A percentile compares a stretch with the other conserved stretches of the same genome.
These are phyloP conservation scores for Lachnellula suecica DNA, from an alignment of 2,329 filamentous ascomycete genomes.

Conservation along the genomic window DNA sequence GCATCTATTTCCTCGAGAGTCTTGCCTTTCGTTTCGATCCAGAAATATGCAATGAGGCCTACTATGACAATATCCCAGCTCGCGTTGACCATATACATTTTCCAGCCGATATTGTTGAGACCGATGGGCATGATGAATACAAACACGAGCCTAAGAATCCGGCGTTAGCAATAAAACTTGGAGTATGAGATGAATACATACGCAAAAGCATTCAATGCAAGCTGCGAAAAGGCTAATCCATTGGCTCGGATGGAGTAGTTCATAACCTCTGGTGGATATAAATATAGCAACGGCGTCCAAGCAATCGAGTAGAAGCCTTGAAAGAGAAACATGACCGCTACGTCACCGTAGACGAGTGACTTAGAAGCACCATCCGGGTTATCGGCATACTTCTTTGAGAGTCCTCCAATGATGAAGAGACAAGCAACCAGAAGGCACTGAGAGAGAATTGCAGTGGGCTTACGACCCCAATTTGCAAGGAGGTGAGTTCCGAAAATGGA, in stretches of 20 bases:
- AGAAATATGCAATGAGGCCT: conserved; percentile 30
- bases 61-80: conserved; percentile 17
- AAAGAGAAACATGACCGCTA: conserved; percentile 51
- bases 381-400: conserved; percentile 40
- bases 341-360: conserved; percentile 39
- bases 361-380: conserved; percentile 14
- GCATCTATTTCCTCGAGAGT: conserved; percentile 39
- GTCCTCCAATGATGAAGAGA: conserved; percentile 50
- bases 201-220: conserved; percentile 32
- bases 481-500: conserved; percentile 43
- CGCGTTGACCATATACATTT: conserved; percentile 46
- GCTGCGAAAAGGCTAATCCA: conserved; percentile 40
- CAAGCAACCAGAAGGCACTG: conserved; percentile 39
- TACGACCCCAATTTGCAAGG: conserved; percentile 43
- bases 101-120: conserved; percentile 43
- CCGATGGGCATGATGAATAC: conserved; percentile 44
- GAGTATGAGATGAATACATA: conserved; percentile 1
- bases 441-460: conserved; percentile 42
- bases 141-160: conserved; percentile 36
- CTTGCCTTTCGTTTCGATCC: conserved; percentile 40
- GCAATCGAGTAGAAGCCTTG: conserved; percentile 49
- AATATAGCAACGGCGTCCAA: conserved; percentile 46
- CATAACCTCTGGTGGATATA: conserved; percentile 50
- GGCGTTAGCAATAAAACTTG: background rate
- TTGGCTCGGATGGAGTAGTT: conserved; percentile 49